phyloP scores from a whole-genome alignment of 768 basidiomycete genomes.

The Mycena galericulata region DNA sequence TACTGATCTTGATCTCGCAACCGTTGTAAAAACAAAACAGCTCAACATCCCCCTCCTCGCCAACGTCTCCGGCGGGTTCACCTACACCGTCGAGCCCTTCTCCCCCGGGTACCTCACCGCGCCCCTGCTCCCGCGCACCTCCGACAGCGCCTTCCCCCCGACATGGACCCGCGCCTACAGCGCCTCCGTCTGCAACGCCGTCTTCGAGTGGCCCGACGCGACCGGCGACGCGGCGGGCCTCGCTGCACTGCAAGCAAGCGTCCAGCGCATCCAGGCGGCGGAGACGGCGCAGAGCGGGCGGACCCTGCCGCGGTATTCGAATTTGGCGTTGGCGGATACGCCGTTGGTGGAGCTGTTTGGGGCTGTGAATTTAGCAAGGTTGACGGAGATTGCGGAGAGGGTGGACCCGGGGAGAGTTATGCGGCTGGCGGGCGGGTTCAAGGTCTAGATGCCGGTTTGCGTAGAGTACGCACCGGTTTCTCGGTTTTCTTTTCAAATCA shows the following conservation, averaged over 20 bases:
- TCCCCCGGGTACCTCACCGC: neutral
- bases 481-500: too few relatives aligned
- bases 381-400: neutral
- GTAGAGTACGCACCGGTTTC: too few relatives aligned
- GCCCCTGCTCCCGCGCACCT: neutral
- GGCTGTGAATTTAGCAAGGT: neutral
- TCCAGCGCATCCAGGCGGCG: neutral
- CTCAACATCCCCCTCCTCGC: neutral
- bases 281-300: neutral
- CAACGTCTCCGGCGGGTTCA: neutral
- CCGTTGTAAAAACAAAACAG: neutral
- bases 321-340: neutral
- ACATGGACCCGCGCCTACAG: neutral
- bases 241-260: neutral
- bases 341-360: neutral
- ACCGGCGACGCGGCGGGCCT: neutral
- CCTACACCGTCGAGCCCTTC: neutral
- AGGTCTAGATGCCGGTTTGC: neutral
- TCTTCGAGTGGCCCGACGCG: neutral
- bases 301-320: neutral
- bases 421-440: neutral
- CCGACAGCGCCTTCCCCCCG: neutral
- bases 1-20: too few relatives aligned
- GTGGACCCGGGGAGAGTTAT: neutral
- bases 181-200: neutral